Base-by-base conservation (phyloP, 768 basidiomycete species). In the Tulasnella calospora region DNA sequence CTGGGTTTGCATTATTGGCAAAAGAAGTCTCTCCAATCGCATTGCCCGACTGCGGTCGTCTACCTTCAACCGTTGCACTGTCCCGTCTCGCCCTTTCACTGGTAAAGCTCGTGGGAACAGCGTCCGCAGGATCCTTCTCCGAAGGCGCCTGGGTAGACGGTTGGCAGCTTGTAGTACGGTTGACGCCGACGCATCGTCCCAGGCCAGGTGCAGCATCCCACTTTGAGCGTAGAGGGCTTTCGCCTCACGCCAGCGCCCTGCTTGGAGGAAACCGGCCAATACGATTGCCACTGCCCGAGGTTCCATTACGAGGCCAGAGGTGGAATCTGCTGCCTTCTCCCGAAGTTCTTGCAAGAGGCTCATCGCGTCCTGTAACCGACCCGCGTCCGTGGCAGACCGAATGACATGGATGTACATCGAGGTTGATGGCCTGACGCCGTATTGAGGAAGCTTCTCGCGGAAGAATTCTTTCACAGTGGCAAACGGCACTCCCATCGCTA, bases 401-500 rank as follows among this genome's bases (percentile, higher is more conserved):
- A 96, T 90, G 72, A 95, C 85, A 70, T 93, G 85, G 0, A 92
- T 87, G 83, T 92, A 97, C 0, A 93, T 91, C 3, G 46, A 40
- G n/a, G 47, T 51, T 21, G 75, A n/a, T n/a, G 44, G 81, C 88
- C 86, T 6, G 81, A 83, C 80, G 92, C 88, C 0, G 94, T 92
- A 57, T 19, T 27, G 46, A 19, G 35, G 27, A 13, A 76, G 47
- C 19, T 67, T 55, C 75, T 77, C 23, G 67, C 87, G 85, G 84
- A 95, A 95, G 46, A 94, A 82, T 5, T 85, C 83, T 36, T 89
- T 85, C 55, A 95, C 91, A 36, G 89, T 83, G 41, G 84, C 83
- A 81, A 92, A 93, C 0, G 96, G 94, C 2, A 94, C 89, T 35
- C 92, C 94, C 46, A 94, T 88, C 71, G 92, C 86, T 75, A 97